Percentiles rank a stretch among this genome's conserved stretches.
Evolutionary conservation across 108 stramenopile genomes (phyloP).

Genomic region (Nannochloropsis gaditana): DNA sequence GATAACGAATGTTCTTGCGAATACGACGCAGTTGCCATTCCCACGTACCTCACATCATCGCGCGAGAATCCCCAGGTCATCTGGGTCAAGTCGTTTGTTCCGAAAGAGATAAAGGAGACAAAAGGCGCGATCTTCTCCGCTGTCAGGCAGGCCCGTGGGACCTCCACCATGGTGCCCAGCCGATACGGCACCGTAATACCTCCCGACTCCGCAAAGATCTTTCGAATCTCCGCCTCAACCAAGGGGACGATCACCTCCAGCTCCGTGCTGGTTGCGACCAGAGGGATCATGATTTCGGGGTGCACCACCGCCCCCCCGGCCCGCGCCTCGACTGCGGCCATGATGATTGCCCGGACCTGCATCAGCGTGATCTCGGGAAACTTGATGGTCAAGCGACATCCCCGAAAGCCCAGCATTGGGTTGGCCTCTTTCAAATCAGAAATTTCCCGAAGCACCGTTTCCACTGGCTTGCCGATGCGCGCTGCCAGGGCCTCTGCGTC

Average conservation of each 20-base stretch:
- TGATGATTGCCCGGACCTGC: conserved; percentile 17
- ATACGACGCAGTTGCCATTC: too few relatives aligned
- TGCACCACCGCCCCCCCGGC: conserved; percentile 42
- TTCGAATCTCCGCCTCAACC: conserved; percentile 36
- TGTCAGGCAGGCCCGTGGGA: conserved; percentile 69
- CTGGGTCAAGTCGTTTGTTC: conserved; percentile 76
- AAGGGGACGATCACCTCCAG: conserved; percentile 43
- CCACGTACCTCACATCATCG: conserved; percentile 61
- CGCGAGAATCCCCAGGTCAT: conserved; percentile 79
- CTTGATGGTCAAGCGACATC: conserved; percentile 28
- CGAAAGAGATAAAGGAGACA: conserved; percentile 74
- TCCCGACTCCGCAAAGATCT: conserved; percentile 37
- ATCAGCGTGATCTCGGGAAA: conserved; percentile 51
- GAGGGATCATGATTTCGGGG: conserved; percentile 56
- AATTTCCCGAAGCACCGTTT: background rate
- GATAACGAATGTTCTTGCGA: too few relatives aligned
- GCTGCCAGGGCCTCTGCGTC: conserved; percentile 41
- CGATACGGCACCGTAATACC: conserved; percentile 55
- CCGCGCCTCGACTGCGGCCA: background rate
- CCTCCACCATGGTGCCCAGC: conserved; percentile 83
- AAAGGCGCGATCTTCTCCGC: conserved; percentile 65
- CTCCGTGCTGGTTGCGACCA: conserved; percentile 50
- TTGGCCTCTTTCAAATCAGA: background rate
- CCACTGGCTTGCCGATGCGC: background rate
- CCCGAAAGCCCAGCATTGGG: background rate